Conservation (phyloP, 306 rosid species). For the Inga oerstediana region DNA sequence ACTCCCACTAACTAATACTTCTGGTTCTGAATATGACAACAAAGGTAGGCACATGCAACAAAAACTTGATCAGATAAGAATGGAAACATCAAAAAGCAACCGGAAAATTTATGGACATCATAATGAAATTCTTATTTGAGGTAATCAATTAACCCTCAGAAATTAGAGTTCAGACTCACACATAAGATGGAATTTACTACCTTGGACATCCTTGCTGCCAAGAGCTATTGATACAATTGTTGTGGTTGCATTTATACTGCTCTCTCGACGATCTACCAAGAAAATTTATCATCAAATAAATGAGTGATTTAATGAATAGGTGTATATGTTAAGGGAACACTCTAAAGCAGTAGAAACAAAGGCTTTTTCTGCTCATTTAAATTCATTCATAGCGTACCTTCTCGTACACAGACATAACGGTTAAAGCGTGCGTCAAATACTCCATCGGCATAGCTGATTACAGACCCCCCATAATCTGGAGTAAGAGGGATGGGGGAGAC, state of each 20-base stretch:
- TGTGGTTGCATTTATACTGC: conserved; percentile 64
- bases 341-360: neutral
- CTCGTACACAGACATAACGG: conserved; percentile 75
- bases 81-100: conserved; percentile 15
- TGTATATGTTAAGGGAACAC: neutral
- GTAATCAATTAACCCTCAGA: conserved; percentile 14
- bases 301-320: neutral
- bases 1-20: conserved; percentile 68
- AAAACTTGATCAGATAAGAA: conserved; percentile 15
- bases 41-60: conserved; percentile 24
- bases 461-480: conserved; percentile 75
- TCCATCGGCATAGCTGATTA: conserved; percentile 88
- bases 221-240: conserved; percentile 69
- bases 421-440: conserved; percentile 71
- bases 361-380: neutral
- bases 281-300: conserved; percentile 22
- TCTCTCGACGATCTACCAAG: conserved; percentile 70
- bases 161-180: neutral
- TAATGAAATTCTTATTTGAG: neutral
- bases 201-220: conserved; percentile 57
- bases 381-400: conserved; percentile 51
- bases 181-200: conserved; percentile 47
- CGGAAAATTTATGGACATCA: conserved; percentile 9
- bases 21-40: conserved; percentile 61
- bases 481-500: conserved; percentile 70